Conservation (phyloP, 805 yeast genomes). For the Jamesozyma piceae region DNA sequence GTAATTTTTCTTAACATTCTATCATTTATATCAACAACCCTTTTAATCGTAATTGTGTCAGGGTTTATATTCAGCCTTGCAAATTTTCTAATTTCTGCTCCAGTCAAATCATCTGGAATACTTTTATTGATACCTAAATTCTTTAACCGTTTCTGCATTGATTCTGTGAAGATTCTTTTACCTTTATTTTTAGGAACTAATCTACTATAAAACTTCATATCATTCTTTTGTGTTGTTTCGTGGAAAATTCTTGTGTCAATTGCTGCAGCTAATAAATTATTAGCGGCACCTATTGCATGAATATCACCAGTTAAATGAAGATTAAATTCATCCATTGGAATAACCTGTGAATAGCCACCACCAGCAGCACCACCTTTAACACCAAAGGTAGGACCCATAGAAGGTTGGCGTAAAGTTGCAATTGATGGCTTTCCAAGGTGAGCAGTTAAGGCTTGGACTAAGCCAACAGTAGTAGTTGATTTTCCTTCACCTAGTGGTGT, state of each 20-base stretch:
- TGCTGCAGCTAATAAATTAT: constrained; percentile 90
- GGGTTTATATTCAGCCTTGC: constrained; percentile 87
- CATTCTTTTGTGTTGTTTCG: constrained; percentile 73
- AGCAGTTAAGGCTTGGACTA: constrained; percentile 92
- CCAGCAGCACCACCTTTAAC: constrained; percentile 99
- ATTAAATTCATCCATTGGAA: constrained; percentile 98
- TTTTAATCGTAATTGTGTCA: constrained; percentile 77
- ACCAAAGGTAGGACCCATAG: constrained; percentile 99
- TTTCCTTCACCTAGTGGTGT: constrained; percentile 98
- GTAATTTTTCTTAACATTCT: constrained; percentile 83
- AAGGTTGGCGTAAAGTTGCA: constrained; percentile 95
- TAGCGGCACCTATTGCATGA: constrained; percentile 92
- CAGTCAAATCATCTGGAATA: constrained; percentile 70
- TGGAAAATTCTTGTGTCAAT: constrained; percentile 96
- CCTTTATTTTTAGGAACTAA: constrained; percentile 84
- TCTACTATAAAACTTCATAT: constrained; percentile 70
- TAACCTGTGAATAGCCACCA: constrained; percentile 95
- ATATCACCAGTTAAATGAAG: constrained; percentile 96
- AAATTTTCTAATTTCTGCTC: constrained; percentile 63
- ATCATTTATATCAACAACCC: constrained; percentile 93
- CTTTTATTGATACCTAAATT: constrained; percentile 77
- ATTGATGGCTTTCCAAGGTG: constrained; percentile 72
- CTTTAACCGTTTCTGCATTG: constrained; percentile 65
- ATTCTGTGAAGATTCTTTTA: constrained; percentile 62
- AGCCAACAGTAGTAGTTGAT: constrained; percentile 90